A percentile compares a stretch with the other conserved stretches of the same genome.
phyloP scores from a whole-genome alignment of 495 filamentous ascomycete species.

The Wilcoxina mikolae region DNA sequence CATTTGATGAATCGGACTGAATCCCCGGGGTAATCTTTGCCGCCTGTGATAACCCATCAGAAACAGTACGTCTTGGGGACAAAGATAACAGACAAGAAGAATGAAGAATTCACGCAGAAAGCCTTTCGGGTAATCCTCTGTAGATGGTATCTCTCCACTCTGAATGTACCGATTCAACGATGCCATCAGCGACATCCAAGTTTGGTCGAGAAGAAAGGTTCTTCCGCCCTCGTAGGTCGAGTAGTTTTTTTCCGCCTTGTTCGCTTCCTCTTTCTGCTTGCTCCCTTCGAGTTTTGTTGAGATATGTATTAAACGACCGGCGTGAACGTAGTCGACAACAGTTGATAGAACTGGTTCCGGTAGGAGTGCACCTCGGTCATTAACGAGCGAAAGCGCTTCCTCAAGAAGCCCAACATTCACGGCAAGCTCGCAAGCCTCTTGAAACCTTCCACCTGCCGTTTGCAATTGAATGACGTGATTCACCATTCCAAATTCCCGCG shows the following conservation, averaged over 20 bases:
- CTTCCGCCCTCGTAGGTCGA: not conserved
- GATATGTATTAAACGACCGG: not conserved
- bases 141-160: not conserved
- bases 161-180: not conserved
- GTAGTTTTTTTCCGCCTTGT: not conserved
- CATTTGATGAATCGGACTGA: not conserved
- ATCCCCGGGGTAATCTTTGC: not conserved
- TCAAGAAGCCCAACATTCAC: conserved; percentile 3
- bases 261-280: not conserved
- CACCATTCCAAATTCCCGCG: conserved; percentile 10
- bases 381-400: conserved; percentile 6
- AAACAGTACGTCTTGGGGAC: not conserved
- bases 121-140: not conserved
- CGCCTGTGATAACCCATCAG: not conserved
- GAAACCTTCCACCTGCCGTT: not conserved
- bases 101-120: conserved; percentile 4
- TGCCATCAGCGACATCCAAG: too few species aligned
- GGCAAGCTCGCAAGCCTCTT: conserved; percentile 11
- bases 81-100: conserved; percentile 11
- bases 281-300: not conserved
- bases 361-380: not conserved
- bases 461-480: conserved; percentile 8
- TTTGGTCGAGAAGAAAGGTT: not conserved
- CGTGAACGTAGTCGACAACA: conserved; percentile 8
- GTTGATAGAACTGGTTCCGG: not conserved